Percentiles rank a stretch among this genome's conserved stretches.
These are phyloP conservation scores for Somion occarium DNA, from an alignment of 1,284 basidiomycete species.

Conservation along the genomic window DNA sequence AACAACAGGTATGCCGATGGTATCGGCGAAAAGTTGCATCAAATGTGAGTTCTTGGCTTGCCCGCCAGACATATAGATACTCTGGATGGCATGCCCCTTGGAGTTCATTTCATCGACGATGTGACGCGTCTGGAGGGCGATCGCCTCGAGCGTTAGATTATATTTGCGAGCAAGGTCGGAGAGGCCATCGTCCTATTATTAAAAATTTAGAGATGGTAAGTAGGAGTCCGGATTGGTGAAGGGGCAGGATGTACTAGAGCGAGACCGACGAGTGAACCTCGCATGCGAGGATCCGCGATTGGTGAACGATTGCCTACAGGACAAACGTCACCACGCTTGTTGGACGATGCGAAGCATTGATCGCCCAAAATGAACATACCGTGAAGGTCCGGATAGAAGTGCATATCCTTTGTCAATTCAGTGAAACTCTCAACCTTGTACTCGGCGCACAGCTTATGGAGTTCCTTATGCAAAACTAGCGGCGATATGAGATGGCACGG, in stretches of 20 bases:
- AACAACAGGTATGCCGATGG: constrained; percentile 80
- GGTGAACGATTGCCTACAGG: constrained; percentile 87
- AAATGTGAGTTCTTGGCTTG: constrained; percentile 82
- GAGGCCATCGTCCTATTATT: constrained; percentile 66
- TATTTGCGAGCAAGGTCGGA: constrained; percentile 88
- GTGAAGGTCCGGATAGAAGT: constrained; percentile 93
- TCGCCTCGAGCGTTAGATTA: constrained; percentile 89
- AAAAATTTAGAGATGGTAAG: background rate
- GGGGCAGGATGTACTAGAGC: constrained; percentile 54
- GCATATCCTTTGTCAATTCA: constrained; percentile 85
- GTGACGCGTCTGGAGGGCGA: constrained; percentile 93
- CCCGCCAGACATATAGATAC: constrained; percentile 92
- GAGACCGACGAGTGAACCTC: constrained; percentile 87
- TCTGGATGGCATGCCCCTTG: constrained; percentile 79
- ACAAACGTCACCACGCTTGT: background rate
- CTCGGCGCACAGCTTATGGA: constrained; percentile 65
- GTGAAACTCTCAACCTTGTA: constrained; percentile 59
- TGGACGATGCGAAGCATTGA: background rate
- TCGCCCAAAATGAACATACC: constrained; percentile 35
- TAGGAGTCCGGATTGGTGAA: background rate
- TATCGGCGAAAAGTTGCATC: constrained; percentile 88
- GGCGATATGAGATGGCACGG: constrained; percentile 18
- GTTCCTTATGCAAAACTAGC: constrained; percentile 67
- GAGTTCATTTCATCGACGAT: constrained; percentile 91
- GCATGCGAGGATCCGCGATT: constrained; percentile 90